phyloP scores from a whole-genome alignment of 208 protist species.

The Trypanosoma brucei region DNA sequence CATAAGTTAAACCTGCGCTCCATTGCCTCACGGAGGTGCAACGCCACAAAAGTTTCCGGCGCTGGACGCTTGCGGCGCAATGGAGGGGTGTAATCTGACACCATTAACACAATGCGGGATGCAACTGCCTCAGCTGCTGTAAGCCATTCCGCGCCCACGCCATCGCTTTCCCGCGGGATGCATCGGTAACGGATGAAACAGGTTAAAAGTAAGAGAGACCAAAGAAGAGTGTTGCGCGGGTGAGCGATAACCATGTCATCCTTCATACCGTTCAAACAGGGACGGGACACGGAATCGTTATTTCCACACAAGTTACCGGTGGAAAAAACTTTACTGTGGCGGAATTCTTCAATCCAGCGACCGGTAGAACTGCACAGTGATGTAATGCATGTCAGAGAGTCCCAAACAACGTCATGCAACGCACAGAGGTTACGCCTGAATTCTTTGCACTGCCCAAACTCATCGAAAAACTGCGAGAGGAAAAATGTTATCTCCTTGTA shows the following conservation, averaged over 20 bases:
- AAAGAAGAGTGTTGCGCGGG: slow-evolving; percentile 14
- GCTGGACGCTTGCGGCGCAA: slow-evolving; percentile 15
- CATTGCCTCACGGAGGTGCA: slow-evolving; percentile 14
- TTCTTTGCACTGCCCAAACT: slow-evolving; percentile 1
- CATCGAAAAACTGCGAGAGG: slow-evolving; percentile 1
- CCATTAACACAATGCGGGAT: slow-evolving; percentile 7
- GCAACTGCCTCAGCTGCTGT: neutral
- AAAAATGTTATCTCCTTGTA: slow-evolving; percentile 3
- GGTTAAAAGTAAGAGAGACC: slow-evolving; percentile 14
- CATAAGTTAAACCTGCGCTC: neutral
- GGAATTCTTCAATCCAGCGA: slow-evolving; percentile 12
- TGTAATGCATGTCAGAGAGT: slow-evolving; percentile 14
- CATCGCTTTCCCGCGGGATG: neutral
- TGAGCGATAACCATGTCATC: slow-evolving; percentile 4
- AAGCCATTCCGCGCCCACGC: neutral
- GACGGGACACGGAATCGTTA: neutral
- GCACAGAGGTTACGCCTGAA: neutral
- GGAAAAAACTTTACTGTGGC: slow-evolving; percentile 4
- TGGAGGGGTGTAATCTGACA: slow-evolving; percentile 7
- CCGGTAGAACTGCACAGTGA: neutral
- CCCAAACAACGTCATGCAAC: slow-evolving; percentile 16
- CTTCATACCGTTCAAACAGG: neutral
- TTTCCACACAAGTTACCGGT: neutral
- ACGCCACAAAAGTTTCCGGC: slow-evolving; percentile 18
- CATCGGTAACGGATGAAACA: slow-evolving; percentile 13